A percentile compares a stretch with the other conserved stretches of the same genome.
These are phyloP conservation scores for Claviceps humidiphila DNA, from an alignment of 2,329 filamentous ascomycete species.

Conservation along the genomic window DNA sequence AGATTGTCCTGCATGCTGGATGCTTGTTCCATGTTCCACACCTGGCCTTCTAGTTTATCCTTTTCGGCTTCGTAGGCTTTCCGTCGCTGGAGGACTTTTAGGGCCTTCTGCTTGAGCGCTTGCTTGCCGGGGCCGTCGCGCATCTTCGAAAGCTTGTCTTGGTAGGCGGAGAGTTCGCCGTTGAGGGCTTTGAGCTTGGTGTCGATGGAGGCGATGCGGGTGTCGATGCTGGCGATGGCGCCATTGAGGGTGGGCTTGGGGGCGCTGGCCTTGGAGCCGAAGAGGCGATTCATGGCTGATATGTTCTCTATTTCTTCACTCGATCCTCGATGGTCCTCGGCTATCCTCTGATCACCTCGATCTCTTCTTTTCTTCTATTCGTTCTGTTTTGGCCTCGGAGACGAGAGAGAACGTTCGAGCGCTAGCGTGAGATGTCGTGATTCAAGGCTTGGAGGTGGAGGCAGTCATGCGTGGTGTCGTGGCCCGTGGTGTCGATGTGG, in stretches of 20 bases:
- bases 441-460: too few species aligned
- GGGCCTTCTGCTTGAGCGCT: slow-evolving; percentile 84
- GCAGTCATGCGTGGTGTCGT: too few species aligned
- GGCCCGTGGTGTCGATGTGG: too few species aligned
- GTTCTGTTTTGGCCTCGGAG: too few species aligned
- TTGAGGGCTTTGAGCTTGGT: slow-evolving; percentile 90
- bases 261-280: slow-evolving; percentile 72
- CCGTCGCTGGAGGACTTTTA: slow-evolving; percentile 84
- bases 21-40: slow-evolving; percentile 98
- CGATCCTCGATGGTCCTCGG: too few species aligned
- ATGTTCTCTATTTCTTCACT: background rate
- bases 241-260: slow-evolving; percentile 80
- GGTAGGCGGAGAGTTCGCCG: slow-evolving; percentile 77
- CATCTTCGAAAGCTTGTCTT: slow-evolving; percentile 80
- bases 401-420: too few species aligned
- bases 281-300: slow-evolving; percentile 75
- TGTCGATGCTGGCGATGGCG: slow-evolving; percentile 77
- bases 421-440: too few species aligned
- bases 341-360: too few species aligned
- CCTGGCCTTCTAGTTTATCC: slow-evolving; percentile 84
- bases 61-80: slow-evolving; percentile 92
- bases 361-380: too few species aligned
- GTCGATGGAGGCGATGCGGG: slow-evolving; percentile 74
- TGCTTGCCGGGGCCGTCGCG: slow-evolving; percentile 89
- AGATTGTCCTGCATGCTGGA: slow-evolving; percentile 98